Evolutionary conservation across 495 filamentous ascomycete species (phyloP).

Genomic region (Acidomyces sp.): DNA sequence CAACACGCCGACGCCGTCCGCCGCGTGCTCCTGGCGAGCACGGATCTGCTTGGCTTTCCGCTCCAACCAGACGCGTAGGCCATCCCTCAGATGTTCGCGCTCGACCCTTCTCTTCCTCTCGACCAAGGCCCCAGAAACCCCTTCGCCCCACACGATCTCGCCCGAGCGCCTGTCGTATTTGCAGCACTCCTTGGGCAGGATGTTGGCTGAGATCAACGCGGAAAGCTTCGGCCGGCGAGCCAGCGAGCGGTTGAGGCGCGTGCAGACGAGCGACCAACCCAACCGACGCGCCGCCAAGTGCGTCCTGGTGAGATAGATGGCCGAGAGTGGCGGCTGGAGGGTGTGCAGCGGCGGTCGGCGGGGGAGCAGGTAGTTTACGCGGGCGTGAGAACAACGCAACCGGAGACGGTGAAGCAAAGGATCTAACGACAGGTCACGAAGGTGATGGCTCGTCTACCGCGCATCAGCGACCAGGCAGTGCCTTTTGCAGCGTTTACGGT

Average conservation of each 20-base stretch:
- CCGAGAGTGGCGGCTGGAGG: constrained; percentile 16
- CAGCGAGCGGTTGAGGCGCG: constrained; percentile 17
- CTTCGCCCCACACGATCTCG: constrained; percentile 14
- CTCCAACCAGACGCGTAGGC: constrained; percentile 20
- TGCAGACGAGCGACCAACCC: constrained; percentile 18
- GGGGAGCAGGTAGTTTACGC: constrained; percentile 12
- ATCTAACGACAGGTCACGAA: constrained; percentile 17
- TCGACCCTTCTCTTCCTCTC: constrained; percentile 20
- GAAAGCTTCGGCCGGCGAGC: constrained; percentile 16
- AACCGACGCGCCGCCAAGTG: constrained; percentile 20
- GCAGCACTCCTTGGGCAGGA: constrained; percentile 22
- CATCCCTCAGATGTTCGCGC: constrained; percentile 20
- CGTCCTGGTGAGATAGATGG: constrained; percentile 20
- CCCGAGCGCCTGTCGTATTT: constrained; percentile 14
- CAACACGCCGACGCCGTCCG: constrained; percentile 20
- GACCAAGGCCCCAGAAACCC: constrained; percentile 18
- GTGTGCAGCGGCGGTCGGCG: constrained; percentile 14
- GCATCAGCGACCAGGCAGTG: not conserved
- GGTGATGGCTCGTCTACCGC: constrained; percentile 14
- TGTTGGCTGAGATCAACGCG: constrained; percentile 15
- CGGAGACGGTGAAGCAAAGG: constrained; percentile 20
- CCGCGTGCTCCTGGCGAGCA: constrained; percentile 15
- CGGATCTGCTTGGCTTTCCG: constrained; percentile 18
- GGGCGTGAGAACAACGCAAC: constrained; percentile 9
- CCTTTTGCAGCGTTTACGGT: not conserved